Evolutionary conservation across 2,329 filamentous ascomycete genomes (phyloP).

Genomic region (Botrytis pseudocinerea): DNA sequence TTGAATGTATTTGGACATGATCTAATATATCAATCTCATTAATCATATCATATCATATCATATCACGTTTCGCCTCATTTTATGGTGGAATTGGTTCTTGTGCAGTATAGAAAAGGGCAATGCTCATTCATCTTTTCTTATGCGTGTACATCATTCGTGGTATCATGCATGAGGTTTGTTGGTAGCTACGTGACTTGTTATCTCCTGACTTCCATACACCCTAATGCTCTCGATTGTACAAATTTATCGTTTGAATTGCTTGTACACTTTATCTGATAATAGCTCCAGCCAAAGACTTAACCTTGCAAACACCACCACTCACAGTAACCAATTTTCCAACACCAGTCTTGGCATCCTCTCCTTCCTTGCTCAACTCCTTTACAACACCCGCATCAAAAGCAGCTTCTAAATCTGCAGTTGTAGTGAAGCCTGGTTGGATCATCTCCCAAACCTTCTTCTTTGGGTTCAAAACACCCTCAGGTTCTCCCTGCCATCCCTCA

Average conservation of each 20-base stretch:
- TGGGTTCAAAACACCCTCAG: conserved; percentile 90
- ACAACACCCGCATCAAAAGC: conserved; percentile 81
- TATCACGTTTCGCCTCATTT: neutral
- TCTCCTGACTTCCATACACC: neutral
- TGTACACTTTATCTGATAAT: conserved; percentile 66
- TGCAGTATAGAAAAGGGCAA: neutral
- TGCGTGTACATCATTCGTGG: neutral
- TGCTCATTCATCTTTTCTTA: conserved; percentile 2
- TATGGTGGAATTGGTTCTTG: neutral
- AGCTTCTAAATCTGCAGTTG: conserved; percentile 76
- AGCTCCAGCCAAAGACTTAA: conserved; percentile 76
- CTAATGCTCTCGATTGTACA: neutral
- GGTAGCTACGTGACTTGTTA: neutral
- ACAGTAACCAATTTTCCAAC: conserved; percentile 71
- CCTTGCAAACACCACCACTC: conserved; percentile 77
- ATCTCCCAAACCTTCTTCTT: conserved; percentile 99
- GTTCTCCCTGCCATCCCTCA: conserved; percentile 90
- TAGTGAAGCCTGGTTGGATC: conserved; percentile 94
- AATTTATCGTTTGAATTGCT: neutral
- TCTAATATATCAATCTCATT: conserved; percentile 1
- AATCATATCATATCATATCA: neutral
- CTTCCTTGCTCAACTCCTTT: conserved; percentile 72
- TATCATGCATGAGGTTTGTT: neutral
- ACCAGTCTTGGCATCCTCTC: conserved; percentile 47
- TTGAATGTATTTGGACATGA: neutral